Evolutionary conservation across 2,329 filamentous ascomycete species (phyloP).

Genomic region (Penicillium sp.): DNA sequence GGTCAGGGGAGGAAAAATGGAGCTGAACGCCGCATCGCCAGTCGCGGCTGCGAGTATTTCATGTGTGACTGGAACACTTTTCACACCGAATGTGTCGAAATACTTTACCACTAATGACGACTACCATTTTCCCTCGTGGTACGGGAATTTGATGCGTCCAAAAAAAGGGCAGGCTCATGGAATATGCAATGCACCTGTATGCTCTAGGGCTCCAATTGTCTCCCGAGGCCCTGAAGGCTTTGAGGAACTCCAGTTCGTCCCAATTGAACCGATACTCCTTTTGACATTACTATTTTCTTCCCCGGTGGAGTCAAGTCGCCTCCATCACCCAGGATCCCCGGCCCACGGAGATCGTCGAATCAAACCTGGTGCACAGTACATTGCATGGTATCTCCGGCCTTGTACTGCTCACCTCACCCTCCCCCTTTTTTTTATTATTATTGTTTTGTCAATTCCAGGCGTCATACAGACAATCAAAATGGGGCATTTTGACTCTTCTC

Average conservation of each 20-base stretch:
- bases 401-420: constrained; percentile 9
- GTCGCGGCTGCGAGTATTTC: constrained; percentile 23
- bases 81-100: constrained; percentile 11
- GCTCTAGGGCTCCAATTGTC: neutral
- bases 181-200: constrained; percentile 11
- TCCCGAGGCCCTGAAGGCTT: neutral
- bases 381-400: constrained; percentile 18
- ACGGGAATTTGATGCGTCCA: constrained; percentile 12
- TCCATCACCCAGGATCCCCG: constrained; percentile 15
- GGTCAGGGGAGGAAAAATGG: neutral
- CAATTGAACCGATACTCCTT: neutral
- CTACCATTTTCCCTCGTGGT: constrained; percentile 9
- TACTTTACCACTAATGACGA: constrained; percentile 11
- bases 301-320: constrained; percentile 15
- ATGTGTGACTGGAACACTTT: constrained; percentile 8
- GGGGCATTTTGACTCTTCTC: constrained; percentile 4
- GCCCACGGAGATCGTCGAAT: constrained; percentile 14
- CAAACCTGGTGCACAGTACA: neutral
- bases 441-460: constrained; percentile 4
- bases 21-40: constrained; percentile 16
- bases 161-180: constrained; percentile 7
- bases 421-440: neutral
- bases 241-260: constrained; percentile 7
- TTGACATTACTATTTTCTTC: neutral
- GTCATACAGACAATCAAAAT: constrained; percentile 8